Base-by-base conservation (phyloP, 2,329 filamentous ascomycete species). In the Exophiala phaeomuriformis region DNA sequence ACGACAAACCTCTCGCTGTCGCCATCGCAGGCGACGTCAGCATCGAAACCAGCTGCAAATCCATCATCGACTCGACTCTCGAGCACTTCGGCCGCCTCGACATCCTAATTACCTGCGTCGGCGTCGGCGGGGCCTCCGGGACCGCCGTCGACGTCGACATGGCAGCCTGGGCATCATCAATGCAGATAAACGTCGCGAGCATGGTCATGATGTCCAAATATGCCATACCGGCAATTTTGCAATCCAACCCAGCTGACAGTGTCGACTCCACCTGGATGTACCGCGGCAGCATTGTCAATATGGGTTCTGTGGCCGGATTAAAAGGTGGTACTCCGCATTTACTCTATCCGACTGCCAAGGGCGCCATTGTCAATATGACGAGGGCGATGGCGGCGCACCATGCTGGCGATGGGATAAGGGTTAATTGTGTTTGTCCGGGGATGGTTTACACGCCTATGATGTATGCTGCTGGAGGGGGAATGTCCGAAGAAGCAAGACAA, bases 191-290 rank as follows among this genome's bases (percentile, higher is more conserved):
- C 61, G 79, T 86, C 3, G 75, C 75, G 3, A 82, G 77, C 60
- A 85, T 85, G 82, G 77, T 85, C 31, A 70, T 78, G 51, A 84
- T 85, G 80, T 71, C 72, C 12, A 83, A 83, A 61, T 77, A 79
- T 59, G 75, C 76, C 0, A 76, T 86, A 31, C 82, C 82, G 0
- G 76, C 70, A 2, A 85, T 85, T 82, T 57, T 60, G 28, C 72
- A 71, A 19, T 19, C 19, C 19, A 19, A 19, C 19, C 19, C 19
- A 19, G 19, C 19, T 51, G 83, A 83, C 51, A 68, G 73, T 4
- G 71, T 71, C 0, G 71, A 75, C 1, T 5, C 39, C 3, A 28
- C 7, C 35, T 50, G 57, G 52, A 56, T 62, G 52, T 63, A 68
- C 49, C 70, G 72, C 51, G 78, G 79, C 4, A 72, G 67, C 39